Base-by-base conservation (phyloP, 441 rosid species). In the Populus hybrid region DNA sequence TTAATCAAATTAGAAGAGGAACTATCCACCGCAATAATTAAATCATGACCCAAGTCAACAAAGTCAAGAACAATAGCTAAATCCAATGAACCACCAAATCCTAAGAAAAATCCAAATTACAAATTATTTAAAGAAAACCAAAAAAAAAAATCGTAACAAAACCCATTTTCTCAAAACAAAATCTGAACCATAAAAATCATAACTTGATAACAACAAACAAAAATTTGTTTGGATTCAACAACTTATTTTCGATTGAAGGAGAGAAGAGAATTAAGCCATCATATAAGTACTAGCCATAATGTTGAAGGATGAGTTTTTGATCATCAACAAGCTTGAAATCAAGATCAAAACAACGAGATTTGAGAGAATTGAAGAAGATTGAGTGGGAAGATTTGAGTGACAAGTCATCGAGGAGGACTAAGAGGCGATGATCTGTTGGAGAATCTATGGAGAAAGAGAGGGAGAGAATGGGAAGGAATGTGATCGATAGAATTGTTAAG, bases 311-410 rank as follows among this genome's bases (percentile, higher is more conserved):
- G 72, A 93, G 89, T 74, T 81, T 83, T 34, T 93, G 90, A 76
- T 94, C 93, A 28, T 90, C 93, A 64, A 95, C 88, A 80, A 90
- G 87, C 81, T 87, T 94, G 88, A 92, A 90, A 66, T 94, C 92
- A 64, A 94, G 91, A 74, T 86, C 85, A 80, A 90, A 89, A 38
- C 94, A 89, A 70, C 93, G 89, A 67, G 91, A 86, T 40, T 78
- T 85, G 81, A 93, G 92, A 64, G 92, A 87, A 69, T 71, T 76
- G 83, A 93, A 94, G 91, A 88, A 94, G 80, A 92, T 83, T 74
- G 93, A 92, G 81, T 92, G 94, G 42, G 95, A 92, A 32, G 34
- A 32, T 32, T 32, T 32, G 5, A 32, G 34, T 5, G 34, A 32
- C 34, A 4, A 32, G 34, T 32, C 34, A 0, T 32, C 1, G 34